Evolutionary conservation across 176 grass and related monocot species (phyloP).

Genomic region (Hsuehochloa calcarea): DNA sequence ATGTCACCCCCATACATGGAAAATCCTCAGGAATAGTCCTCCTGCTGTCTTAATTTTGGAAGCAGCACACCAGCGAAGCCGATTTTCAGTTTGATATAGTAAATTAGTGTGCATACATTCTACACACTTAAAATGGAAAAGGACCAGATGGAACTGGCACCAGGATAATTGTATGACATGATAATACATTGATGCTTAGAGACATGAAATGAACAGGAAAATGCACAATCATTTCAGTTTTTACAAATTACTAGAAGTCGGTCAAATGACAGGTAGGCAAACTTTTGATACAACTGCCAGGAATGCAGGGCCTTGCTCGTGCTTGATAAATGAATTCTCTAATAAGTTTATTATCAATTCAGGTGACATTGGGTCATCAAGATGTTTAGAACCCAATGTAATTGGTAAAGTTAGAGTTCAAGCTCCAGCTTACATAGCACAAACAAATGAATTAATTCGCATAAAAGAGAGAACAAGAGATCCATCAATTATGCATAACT

Average conservation of each 20-base stretch:
- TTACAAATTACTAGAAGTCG: background rate
- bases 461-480: background rate
- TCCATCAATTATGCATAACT: conserved; percentile 10
- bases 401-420: background rate
- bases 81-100: background rate
- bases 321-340: background rate
- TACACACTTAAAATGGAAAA: background rate
- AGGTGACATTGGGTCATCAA: background rate
- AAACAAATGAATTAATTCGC: conserved; percentile 12
- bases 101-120: background rate
- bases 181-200: background rate
- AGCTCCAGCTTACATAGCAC: background rate
- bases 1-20: background rate
- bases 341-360: background rate
- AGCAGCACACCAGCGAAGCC: background rate
- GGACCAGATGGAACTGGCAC: background rate
- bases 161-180: background rate
- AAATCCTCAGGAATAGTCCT: background rate
- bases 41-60: background rate
- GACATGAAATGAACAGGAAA: conserved; percentile 14
- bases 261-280: background rate
- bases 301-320: background rate
- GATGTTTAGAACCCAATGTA: background rate
- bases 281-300: background rate
- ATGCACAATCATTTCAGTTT: background rate